Evolutionary conservation across 2,329 filamentous ascomycete species (phyloP), one percentile per base, ranked within the genome.

Genomic region (Stemphylium vesicarium): DNA sequence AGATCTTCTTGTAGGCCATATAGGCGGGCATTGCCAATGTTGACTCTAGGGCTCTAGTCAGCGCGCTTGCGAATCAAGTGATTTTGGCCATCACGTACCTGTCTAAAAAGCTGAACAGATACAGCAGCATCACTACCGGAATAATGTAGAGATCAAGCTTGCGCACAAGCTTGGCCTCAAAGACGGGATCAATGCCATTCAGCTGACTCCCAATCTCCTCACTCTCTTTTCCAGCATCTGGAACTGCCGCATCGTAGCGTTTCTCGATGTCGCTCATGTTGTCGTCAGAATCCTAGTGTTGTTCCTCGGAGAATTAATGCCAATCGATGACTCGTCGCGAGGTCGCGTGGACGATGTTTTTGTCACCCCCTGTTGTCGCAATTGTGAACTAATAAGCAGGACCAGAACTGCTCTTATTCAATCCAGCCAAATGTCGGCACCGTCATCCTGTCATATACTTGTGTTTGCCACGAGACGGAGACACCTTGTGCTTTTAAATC

Each of bases 51-150:
- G 7, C 16, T 13, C 22, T 10, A 9, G 29, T 38, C 42, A 43
- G 20, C 40, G 31, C 15, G 10, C 15, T 33, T 16, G 11, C 2
- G 9, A 11, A 29, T 29, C 26, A 11, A 11, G 26, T 29, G 26
- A 7, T 11, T 29, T 9, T 7, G 20, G 10, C 4, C n/a, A 9
- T 13, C 33, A 76, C 80, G 72, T 68, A 86, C 83, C 89, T 81
- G 69, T 92, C 90, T 8, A 93, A 76, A 70, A 92, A 93, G 62
- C 86, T 89, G 62, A 92, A 86, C 12, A 92, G 80, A 70, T 94
- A 94, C 13, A 90, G 75, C 6, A 84, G 72, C 84, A 89, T 89
- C 7, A 90, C 79, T 16, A 90, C 77, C 2, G 88, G 88, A 12
- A 91, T 81, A 22, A 91, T 80, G 66, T 83, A 80, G 12, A 80